Evolutionary conservation across 345 rosid genomes (phyloP).

Genomic region (Populus nigra): DNA sequence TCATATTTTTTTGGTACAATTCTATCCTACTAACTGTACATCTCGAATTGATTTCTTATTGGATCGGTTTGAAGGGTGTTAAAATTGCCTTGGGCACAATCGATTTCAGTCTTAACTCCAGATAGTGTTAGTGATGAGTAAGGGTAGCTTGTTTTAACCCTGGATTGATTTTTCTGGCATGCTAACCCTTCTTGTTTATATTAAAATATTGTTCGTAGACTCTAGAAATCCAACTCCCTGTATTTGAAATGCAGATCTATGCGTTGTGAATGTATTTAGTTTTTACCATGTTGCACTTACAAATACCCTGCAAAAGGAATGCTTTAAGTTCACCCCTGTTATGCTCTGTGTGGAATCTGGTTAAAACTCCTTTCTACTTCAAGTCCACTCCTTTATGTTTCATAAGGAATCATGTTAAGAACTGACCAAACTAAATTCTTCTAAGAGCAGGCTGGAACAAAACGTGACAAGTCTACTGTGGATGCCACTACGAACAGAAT

Average conservation of each 20-base stretch:
- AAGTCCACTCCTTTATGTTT: not conserved
- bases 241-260: not conserved
- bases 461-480: constrained; percentile 69
- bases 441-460: constrained; percentile 66
- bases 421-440: constrained; percentile 19
- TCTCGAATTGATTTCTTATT: not conserved
- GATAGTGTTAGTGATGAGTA: not conserved
- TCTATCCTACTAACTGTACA: not conserved
- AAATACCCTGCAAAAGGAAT: not conserved
- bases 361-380: not conserved
- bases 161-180: not conserved
- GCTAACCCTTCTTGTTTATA: not conserved
- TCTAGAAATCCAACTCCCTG: not conserved
- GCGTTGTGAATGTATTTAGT: not conserved
- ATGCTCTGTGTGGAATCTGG: not conserved
- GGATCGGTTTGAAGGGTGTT: not conserved
- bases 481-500: constrained; percentile 71
- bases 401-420: not conserved
- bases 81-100: not conserved
- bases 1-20: not conserved
- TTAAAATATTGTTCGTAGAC: not conserved
- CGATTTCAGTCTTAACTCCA: not conserved
- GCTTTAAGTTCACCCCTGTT: not conserved
- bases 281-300: not conserved
- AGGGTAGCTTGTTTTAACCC: not conserved